Base-by-base conservation (phyloP, 768 basidiomycete species). In the Lactarius pseudohatsudake region DNA sequence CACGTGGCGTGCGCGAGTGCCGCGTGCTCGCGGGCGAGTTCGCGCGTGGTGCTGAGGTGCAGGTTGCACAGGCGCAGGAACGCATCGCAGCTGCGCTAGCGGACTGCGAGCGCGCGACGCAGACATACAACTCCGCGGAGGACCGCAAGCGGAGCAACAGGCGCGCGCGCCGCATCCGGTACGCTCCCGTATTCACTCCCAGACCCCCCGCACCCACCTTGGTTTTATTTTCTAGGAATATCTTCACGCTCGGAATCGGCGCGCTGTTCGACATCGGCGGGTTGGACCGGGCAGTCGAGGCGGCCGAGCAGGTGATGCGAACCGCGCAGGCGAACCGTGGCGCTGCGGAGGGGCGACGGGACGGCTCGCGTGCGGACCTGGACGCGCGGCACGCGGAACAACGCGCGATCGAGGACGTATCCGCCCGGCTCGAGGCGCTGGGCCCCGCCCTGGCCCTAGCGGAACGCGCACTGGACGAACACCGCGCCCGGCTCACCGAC, bases 391-490 rank as follows among this genome's bases (percentile, higher is more conserved):
- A 56, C 1, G 55, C 5, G 3, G 55, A 56, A n/a, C 55, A 28
- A 11, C 55, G 55, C 55, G 55, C 55, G 55, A 56, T 56, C 55
- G 55, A 56, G 16, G 55, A 34, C 16, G 55, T 56, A 6, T 28
- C 55, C 15, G 32, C 55, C 10, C 28, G 28, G 15, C 55, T 56
- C 5, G 55, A 56, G 6, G 55, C 55, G 5, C 55, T 56, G 16
- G 28, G 26, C 16, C 55, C 55, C 26, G 16, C 28, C 13, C 32
- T 28, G 0, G 28, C 26, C 6, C 2, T 56, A 13, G 55, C 55
- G 7, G 28, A 56, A 28, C 55, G 55, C 28, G 32, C 55, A 4
- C 55, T 56, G 16, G 55, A 56, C 10, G 55, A 56, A 3, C 32
- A 34, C 26, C 55, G 55, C n/a, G 55, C 16, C 8, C 55, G 55